These are phyloP conservation scores for Xylaria grammica DNA, from an alignment of 495 filamentous ascomycete species.

Conservation along the genomic window DNA sequence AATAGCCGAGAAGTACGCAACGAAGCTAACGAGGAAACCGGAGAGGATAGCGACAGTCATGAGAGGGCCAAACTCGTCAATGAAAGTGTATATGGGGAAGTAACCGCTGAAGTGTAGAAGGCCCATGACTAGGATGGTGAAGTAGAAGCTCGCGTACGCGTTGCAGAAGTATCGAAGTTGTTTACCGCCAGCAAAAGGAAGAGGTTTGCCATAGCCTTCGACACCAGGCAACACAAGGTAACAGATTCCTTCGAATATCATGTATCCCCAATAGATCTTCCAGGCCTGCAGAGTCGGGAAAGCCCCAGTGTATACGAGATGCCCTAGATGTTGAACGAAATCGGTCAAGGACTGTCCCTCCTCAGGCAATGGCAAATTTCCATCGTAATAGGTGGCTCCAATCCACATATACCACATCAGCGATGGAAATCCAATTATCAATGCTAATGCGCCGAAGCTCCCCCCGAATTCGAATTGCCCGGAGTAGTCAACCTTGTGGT, in stretches of 20 bases:
- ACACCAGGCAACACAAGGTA: constrained; percentile 88
- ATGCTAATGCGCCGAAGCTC: constrained; percentile 70
- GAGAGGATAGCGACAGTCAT: constrained; percentile 90
- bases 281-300: constrained; percentile 82
- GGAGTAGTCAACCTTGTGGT: constrained; percentile 80
- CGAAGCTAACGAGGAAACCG: constrained; percentile 76
- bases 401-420: constrained; percentile 99
- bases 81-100: constrained; percentile 90
- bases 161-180: constrained; percentile 94
- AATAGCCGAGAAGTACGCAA: constrained; percentile 85
- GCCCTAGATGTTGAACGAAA: constrained; percentile 68
- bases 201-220: constrained; percentile 80
- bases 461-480: constrained; percentile 91
- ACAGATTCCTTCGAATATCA: constrained; percentile 78
- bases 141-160: constrained; percentile 83
- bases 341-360: constrained; percentile 67
- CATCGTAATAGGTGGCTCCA: constrained; percentile 88
- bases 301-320: constrained; percentile 78
- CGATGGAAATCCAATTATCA: constrained; percentile 91
- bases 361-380: constrained; percentile 73
- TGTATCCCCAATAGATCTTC: constrained; percentile 91
- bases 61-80: constrained; percentile 94
- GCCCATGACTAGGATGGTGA: constrained; percentile 71
- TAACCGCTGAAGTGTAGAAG: constrained; percentile 77
- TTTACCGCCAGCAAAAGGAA: constrained; percentile 79